Conservation (phyloP, 352 stramenopile species). For the Achlya hypogyna region DNA sequence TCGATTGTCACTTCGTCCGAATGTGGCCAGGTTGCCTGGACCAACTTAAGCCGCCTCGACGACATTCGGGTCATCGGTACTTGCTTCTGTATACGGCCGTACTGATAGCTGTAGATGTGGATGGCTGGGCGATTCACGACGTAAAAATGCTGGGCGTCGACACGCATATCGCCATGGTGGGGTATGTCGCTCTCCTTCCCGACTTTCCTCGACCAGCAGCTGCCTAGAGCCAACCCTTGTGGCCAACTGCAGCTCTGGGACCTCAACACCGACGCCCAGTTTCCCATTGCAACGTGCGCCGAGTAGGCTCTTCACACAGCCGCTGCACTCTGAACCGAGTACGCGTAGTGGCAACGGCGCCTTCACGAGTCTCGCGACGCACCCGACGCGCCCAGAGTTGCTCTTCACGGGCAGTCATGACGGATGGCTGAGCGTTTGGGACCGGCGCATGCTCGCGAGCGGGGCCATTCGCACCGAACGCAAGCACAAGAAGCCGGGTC, state of each 20-base stretch:
- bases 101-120: slow-evolving; percentile 29
- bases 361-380: slow-evolving; percentile 56
- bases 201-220: background rate
- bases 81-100: background rate
- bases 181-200: slow-evolving; percentile 27
- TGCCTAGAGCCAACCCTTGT: slow-evolving; percentile 30
- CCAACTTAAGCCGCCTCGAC: slow-evolving; percentile 46
- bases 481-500: slow-evolving; percentile 53
- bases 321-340: background rate
- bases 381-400: slow-evolving; percentile 67
- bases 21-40: slow-evolving; percentile 49
- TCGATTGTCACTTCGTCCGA: slow-evolving; percentile 48
- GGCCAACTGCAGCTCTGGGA: slow-evolving; percentile 74
- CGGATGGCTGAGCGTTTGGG: slow-evolving; percentile 59
- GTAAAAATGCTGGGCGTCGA: slow-evolving; percentile 67
- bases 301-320: slow-evolving; percentile 36
- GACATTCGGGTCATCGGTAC: slow-evolving; percentile 45
- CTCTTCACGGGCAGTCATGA: slow-evolving; percentile 63
- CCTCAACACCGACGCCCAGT: slow-evolving; percentile 40
- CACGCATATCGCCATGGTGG: slow-evolving; percentile 56
- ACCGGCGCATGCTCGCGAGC: slow-evolving; percentile 50
- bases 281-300: slow-evolving; percentile 37
- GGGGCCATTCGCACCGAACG: slow-evolving; percentile 50
- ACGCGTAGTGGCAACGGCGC: background rate
- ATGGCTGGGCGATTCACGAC: slow-evolving; percentile 42